Conservation (phyloP, 257 asterid species). For the Vinca minor region DNA sequence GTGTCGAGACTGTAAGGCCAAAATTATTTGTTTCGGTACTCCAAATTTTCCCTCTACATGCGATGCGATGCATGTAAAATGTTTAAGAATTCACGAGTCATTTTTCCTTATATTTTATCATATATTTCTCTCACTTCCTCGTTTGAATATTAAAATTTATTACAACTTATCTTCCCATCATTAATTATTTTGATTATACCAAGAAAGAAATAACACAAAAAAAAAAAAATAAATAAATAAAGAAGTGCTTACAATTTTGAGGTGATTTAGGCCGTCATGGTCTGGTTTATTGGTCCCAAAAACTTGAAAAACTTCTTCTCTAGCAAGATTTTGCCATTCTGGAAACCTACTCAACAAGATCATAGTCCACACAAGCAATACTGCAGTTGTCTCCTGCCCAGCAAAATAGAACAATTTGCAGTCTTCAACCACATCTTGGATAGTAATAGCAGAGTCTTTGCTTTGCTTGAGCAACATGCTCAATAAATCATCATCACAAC, state of each 20-base stretch:
- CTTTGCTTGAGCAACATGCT: background rate
- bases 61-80: no score
- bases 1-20: no score
- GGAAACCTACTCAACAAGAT: constrained; percentile 10
- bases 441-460: constrained; percentile 1
- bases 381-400: constrained; percentile 21
- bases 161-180: no score
- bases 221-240: no score
- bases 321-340: constrained; percentile 7
- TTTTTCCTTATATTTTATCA: no score
- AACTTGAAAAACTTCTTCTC: background rate
- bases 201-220: no score
- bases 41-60: no score
- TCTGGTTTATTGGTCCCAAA: constrained; percentile 1
- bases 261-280: background rate
- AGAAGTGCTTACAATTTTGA: background rate
- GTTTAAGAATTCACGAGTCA: no score
- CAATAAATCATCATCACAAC: constrained; percentile 3
- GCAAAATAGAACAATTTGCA: constrained; percentile 19
- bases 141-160: no score
- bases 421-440: constrained; percentile 15
- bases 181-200: no score
- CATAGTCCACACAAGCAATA: constrained; percentile 21
- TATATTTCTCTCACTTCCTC: no score
- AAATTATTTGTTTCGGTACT: no score